These are phyloP conservation scores for Chondrostereum purpureum DNA, from an alignment of 1,284 basidiomycete species.

Conservation along the genomic window DNA sequence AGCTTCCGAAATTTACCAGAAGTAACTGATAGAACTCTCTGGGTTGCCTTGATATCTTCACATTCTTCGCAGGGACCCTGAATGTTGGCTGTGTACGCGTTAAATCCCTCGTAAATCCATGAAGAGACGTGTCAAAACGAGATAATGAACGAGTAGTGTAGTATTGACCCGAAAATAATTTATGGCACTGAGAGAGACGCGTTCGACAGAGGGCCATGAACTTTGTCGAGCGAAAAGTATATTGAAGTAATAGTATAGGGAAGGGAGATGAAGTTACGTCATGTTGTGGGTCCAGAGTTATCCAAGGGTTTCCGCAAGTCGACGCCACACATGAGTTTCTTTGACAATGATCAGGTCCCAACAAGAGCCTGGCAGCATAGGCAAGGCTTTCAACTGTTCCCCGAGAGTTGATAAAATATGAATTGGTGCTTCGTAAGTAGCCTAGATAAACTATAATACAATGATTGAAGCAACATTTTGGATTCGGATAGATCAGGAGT, in stretches of 20 bases:
- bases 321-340: too few relatives aligned
- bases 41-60: neutral
- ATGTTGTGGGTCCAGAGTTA: neutral
- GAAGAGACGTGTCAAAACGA: neutral
- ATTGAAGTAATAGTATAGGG: neutral
- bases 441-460: too few relatives aligned
- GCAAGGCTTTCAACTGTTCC: too few relatives aligned
- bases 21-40: constrained; percentile 1
- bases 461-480: too few relatives aligned
- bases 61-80: neutral
- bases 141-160: neutral
- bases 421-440: too few relatives aligned
- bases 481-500: too few relatives aligned
- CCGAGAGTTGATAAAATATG: too few relatives aligned
- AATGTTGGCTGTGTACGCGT: neutral
- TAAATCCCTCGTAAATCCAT: neutral
- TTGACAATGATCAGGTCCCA: too few relatives aligned
- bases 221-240: neutral
- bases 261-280: neutral
- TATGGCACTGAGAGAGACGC: neutral
- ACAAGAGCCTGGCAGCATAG: too few relatives aligned
- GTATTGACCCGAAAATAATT: neutral
- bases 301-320: neutral
- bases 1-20: constrained; percentile 1
- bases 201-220: neutral